Percentiles rank a stretch among this genome's conserved stretches.
These are phyloP conservation scores for Theobroma cacao DNA, from an alignment of 345 rosid genomes.

Conservation along the genomic window DNA sequence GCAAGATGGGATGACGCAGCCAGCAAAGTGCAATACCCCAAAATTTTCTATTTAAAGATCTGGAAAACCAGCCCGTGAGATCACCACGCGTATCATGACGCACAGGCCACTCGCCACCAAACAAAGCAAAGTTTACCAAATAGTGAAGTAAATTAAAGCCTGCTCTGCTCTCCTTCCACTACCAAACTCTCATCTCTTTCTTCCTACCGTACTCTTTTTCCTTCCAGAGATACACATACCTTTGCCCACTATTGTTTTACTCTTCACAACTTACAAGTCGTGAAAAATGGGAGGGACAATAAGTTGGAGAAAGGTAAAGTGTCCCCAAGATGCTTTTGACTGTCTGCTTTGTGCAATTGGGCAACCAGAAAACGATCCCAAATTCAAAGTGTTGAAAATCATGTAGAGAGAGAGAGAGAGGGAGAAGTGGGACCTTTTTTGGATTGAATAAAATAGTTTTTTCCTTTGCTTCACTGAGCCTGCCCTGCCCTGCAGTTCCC, in stretches of 20 bases:
- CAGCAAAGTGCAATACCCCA: neutral
- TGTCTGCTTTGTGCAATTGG: slow-evolving; percentile 1
- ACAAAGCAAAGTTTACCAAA: neutral
- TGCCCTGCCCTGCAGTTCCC: slow-evolving; percentile 35
- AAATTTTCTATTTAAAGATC: neutral
- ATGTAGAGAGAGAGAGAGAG: slow-evolving; percentile 15
- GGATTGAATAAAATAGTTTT: neutral
- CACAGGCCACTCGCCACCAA: neutral
- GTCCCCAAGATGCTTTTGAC: neutral
- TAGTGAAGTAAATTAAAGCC: neutral
- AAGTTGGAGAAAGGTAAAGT: neutral
- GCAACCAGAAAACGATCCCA: slow-evolving; percentile 18
- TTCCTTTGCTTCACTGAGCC: slow-evolving; percentile 1
- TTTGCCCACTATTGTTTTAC: neutral
- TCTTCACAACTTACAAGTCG: neutral
- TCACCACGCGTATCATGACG: neutral
- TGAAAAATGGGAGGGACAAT: neutral
- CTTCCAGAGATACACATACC: neutral
- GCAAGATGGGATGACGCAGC: neutral
- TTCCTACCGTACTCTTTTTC: neutral
- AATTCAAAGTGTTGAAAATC: slow-evolving; percentile 23
- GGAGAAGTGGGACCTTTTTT: slow-evolving; percentile 18
- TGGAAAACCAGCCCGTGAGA: neutral
- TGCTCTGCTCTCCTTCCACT: neutral
- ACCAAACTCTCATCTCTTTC: neutral